Evolutionary conservation across 2,329 filamentous ascomycete genomes (phyloP), one percentile per base, ranked within the genome.

Genomic region (Zymoseptoria passerinii): DNA sequence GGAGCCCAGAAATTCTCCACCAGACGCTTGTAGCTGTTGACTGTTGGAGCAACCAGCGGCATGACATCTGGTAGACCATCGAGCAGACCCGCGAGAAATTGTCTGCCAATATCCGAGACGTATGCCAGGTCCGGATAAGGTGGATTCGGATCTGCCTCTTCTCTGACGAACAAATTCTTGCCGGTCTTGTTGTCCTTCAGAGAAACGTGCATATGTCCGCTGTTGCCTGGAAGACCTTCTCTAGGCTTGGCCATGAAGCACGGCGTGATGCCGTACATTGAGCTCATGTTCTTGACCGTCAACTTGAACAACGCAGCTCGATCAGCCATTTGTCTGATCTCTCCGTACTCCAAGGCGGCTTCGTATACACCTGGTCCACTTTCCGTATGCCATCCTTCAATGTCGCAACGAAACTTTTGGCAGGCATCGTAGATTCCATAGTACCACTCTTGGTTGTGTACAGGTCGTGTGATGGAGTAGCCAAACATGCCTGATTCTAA

Each of bases 1-100:
- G 94, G 94, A 0, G 94, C 94, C 94, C 94, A 99, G 76, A 96
- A 97, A 76, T 97, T 97, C 78, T 99, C 94, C 2, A 99, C 94
- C 0, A 99, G 82, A 3, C 94, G 87, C 77, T 99, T 99, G 80
- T 99, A 99, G 61, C 90, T 95, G 80, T 99, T 99, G 70, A 99
- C 83, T 0, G 90, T 99, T 0, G 94, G 94, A 0, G 92, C 94
- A 10, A 99, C 80, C 59, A 97, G 80, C 0, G 94, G 94, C 94
- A 99, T 99, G 65, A 97, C 84, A 70, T 96, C 90, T 1, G 94
- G 90, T 3, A 99, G 81, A 13, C 92, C 94, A 23, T 90, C 87
- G 0, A 99, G 81, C 1, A 99, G 75, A 7, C 94, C 94, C 0
- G 94, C 94, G 0, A 99, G 83, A 76, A 99, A 99, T 66, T 97